Percentiles rank a stretch among this genome's conserved stretches.
These are phyloP conservation scores for Taiozyma sp. DNA, from an alignment of 1,139 yeast genomes.

Conservation along the genomic window DNA sequence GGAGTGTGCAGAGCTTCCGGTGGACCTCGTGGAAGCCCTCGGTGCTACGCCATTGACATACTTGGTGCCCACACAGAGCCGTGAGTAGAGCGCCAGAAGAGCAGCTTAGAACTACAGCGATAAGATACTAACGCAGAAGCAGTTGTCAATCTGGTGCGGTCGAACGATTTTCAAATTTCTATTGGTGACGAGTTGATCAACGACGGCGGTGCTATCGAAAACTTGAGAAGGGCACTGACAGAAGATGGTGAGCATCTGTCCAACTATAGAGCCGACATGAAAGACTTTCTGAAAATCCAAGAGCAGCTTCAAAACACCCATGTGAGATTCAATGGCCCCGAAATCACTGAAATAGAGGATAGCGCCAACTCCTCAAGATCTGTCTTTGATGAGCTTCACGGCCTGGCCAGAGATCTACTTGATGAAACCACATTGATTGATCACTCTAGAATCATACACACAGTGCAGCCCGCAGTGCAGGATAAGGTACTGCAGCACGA, in stretches of 20 bases:
- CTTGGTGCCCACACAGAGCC: conserved; percentile 32
- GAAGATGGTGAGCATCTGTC: background rate
- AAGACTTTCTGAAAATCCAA: background rate
- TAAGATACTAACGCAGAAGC: background rate
- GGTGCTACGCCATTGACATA: conserved; percentile 31
- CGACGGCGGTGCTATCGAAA: background rate
- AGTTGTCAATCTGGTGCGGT: background rate
- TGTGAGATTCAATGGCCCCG: background rate
- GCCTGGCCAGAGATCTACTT: conserved; percentile 10
- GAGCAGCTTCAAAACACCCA: background rate
- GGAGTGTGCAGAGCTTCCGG: conserved; percentile 11
- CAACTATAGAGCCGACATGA: background rate
- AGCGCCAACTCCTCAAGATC: conserved; percentile 4
- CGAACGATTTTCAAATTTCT: background rate
- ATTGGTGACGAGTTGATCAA: conserved; percentile 3
- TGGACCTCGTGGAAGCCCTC: conserved; percentile 23
- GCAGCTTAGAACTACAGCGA: background rate
- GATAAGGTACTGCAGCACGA: background rate
- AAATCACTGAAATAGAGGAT: background rate
- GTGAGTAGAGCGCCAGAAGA: conserved; percentile 21
- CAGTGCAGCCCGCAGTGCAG: background rate
- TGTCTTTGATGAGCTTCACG: conserved; percentile 14
- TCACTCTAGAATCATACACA: background rate
- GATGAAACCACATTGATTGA: background rate
- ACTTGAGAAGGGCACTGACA: background rate